These are phyloP conservation scores for Trichoderma atrobrunneum DNA, from an alignment of 2,329 filamentous ascomycete species.

Conservation along the genomic window DNA sequence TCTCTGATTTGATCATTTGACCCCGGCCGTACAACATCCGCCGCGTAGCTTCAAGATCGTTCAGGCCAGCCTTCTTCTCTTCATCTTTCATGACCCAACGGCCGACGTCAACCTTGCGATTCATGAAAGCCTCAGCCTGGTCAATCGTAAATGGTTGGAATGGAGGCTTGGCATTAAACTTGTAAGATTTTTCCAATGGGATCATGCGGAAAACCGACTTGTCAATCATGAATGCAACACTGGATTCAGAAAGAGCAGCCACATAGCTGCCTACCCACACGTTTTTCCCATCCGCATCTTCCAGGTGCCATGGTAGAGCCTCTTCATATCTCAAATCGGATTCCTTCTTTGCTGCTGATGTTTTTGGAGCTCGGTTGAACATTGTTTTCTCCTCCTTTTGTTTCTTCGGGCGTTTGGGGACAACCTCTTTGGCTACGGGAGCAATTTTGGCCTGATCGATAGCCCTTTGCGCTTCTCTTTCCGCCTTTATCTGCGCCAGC, in stretches of 20 bases:
- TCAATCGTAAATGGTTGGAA: slow-evolving; percentile 78
- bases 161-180: slow-evolving; percentile 74
- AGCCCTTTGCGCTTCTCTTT: slow-evolving; percentile 81
- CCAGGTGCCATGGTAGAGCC: slow-evolving; percentile 91
- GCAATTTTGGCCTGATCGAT: slow-evolving; percentile 91
- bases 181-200: slow-evolving; percentile 94
- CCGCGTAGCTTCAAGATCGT: slow-evolving; percentile 60
- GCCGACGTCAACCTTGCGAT: slow-evolving; percentile 70
- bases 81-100: slow-evolving; percentile 76
- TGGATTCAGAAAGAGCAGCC: slow-evolving; percentile 79
- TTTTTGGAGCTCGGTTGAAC: slow-evolving; percentile 75
- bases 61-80: slow-evolving; percentile 54
- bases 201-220: slow-evolving; percentile 75
- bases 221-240: slow-evolving; percentile 73
- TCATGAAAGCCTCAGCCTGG: slow-evolving; percentile 81
- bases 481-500: slow-evolving; percentile 68
- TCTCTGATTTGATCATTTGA: slow-evolving; percentile 66
- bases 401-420: slow-evolving; percentile 53
- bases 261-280: slow-evolving; percentile 92
- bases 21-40: slow-evolving; percentile 50
- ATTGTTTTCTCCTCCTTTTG: slow-evolving; percentile 83
- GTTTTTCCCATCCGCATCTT: slow-evolving; percentile 94
- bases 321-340: slow-evolving; percentile 83
- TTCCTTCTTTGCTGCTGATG: slow-evolving; percentile 76
- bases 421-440: slow-evolving; percentile 64